Evolutionary conservation across 1,139 yeast species (phyloP).

Genomic region (Hansenula anomala): DNA sequence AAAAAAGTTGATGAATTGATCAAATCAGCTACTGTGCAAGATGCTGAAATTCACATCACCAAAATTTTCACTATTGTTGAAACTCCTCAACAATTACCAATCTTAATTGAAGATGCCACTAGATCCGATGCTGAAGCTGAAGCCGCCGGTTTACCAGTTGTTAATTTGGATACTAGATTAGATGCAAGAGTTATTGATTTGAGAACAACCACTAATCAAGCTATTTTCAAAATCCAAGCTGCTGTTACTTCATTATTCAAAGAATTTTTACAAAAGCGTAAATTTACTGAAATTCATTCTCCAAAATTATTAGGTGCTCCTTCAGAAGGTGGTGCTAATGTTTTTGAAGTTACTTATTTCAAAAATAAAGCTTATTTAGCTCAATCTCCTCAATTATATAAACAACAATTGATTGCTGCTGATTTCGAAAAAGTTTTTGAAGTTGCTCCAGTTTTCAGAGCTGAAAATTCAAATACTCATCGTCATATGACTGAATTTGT

Average conservation of each 20-base stretch:
- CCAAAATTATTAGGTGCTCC: slow-evolving; percentile 95
- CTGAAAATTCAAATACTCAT: slow-evolving; percentile 97
- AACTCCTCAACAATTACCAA: slow-evolving; percentile 91
- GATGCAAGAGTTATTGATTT: slow-evolving; percentile 94
- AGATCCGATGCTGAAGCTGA: slow-evolving; percentile 96
- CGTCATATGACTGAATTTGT: slow-evolving; percentile 99
- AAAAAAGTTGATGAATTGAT: slow-evolving; percentile 81
- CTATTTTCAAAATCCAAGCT: slow-evolving; percentile 89
- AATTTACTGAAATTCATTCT: slow-evolving; percentile 88
- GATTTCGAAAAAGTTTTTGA: slow-evolving; percentile 96
- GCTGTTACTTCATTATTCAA: slow-evolving; percentile 87
- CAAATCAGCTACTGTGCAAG: slow-evolving; percentile 89
- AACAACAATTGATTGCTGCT: slow-evolving; percentile 96
- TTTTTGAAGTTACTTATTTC: slow-evolving; percentile 89
- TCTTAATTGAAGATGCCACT: slow-evolving; percentile 91
- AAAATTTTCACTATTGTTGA: slow-evolving; percentile 76
- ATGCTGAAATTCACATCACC: slow-evolving; percentile 74
- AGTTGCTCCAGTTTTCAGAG: slow-evolving; percentile 97
- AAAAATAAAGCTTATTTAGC: slow-evolving; percentile 91
- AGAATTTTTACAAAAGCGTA: slow-evolving; percentile 67
- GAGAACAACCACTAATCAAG: slow-evolving; percentile 96
- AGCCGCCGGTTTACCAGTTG: slow-evolving; percentile 86
- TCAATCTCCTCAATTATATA: slow-evolving; percentile 96
- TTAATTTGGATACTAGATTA: slow-evolving; percentile 91
- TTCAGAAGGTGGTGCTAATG: slow-evolving; percentile 97